A percentile compares a stretch with the other conserved stretches of the same genome.
These are phyloP conservation scores for Curvularia eragrostidis DNA, from an alignment of 2,329 filamentous ascomycete species.

Conservation along the genomic window DNA sequence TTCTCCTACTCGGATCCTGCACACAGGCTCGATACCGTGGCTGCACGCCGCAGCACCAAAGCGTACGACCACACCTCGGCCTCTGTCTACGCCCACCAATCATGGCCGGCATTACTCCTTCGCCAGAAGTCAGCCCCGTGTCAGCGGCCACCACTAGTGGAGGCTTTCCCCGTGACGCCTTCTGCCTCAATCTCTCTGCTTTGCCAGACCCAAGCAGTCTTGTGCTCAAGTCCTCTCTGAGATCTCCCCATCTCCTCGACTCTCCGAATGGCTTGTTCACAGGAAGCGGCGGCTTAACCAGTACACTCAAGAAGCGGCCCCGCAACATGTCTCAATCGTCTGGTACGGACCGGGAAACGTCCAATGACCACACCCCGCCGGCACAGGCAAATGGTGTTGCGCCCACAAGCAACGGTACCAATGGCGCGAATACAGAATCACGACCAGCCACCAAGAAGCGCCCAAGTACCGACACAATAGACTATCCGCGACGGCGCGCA, in stretches of 20 bases:
- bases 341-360: conserved; percentile 51
- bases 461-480: conserved; percentile 51
- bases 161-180: conserved; percentile 48
- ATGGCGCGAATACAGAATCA: conserved; percentile 32
- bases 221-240: conserved; percentile 48
- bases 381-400: conserved; percentile 38
- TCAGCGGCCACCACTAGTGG: conserved; percentile 52
- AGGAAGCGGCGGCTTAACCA: conserved; percentile 35
- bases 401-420: conserved; percentile 40
- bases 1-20: conserved; percentile 9
- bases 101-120: conserved; percentile 50
- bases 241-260: conserved; percentile 49
- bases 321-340: conserved; percentile 55
- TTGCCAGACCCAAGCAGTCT: conserved; percentile 48
- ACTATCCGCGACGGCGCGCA: conserved; percentile 51
- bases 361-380: conserved; percentile 40
- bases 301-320: conserved; percentile 47
- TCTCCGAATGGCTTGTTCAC: conserved; percentile 48
- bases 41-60: conserved; percentile 38
- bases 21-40: conserved; percentile 30
- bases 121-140: conserved; percentile 53
- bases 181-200: conserved; percentile 50
- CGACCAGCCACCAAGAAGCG: conserved; percentile 46
- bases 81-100: conserved; percentile 44
- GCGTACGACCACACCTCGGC: conserved; percentile 39